Evolutionary conservation across 2,329 filamentous ascomycete genomes (phyloP).

Genomic region (Nigrospora oryzae): DNA sequence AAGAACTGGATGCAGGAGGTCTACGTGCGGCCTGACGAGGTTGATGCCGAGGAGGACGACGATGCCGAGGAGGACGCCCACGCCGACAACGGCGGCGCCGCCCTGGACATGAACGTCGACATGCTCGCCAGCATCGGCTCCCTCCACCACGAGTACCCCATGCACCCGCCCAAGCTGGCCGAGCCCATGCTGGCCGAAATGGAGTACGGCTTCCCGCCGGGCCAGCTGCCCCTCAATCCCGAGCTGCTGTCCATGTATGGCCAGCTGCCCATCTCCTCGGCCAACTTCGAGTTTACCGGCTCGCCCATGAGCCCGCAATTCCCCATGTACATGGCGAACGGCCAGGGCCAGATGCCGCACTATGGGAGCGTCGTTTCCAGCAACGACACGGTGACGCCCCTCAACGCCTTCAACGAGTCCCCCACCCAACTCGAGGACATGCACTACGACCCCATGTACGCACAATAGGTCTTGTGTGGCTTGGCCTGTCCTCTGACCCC

Average conservation of each 20-base stretch:
- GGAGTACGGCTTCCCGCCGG: conserved; percentile 11
- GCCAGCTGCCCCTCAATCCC: conserved; percentile 10
- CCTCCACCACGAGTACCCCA: conserved; percentile 2
- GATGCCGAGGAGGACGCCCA: conserved; percentile 28
- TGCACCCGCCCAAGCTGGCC: conserved; percentile 4
- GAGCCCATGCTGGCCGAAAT: conserved; percentile 8
- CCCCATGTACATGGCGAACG: conserved; percentile 5
- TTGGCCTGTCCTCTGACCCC: not conserved
- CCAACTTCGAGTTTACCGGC: conserved; percentile 18
- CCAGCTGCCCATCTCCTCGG: conserved; percentile 18
- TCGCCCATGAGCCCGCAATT: conserved; percentile 10
- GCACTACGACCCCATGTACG: conserved; percentile 16
- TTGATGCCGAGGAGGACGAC: conserved; percentile 23
- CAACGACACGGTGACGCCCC: conserved; percentile 16
- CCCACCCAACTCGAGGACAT: conserved; percentile 14
- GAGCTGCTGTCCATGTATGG: conserved; percentile 9
- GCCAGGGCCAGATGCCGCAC: conserved; percentile 14
- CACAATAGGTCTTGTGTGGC: conserved; percentile 8
- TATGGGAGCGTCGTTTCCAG: conserved; percentile 17
- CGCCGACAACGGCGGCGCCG: conserved; percentile 17
- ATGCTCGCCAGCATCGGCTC: not conserved
- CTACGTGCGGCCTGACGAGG: conserved; percentile 26
- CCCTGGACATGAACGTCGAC: conserved; percentile 1
- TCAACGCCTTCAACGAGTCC: conserved; percentile 14
- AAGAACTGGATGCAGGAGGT: conserved; percentile 54